Base-by-base conservation (phyloP, 352 stramenopile genomes). In the Nothophytophthora sp. region DNA sequence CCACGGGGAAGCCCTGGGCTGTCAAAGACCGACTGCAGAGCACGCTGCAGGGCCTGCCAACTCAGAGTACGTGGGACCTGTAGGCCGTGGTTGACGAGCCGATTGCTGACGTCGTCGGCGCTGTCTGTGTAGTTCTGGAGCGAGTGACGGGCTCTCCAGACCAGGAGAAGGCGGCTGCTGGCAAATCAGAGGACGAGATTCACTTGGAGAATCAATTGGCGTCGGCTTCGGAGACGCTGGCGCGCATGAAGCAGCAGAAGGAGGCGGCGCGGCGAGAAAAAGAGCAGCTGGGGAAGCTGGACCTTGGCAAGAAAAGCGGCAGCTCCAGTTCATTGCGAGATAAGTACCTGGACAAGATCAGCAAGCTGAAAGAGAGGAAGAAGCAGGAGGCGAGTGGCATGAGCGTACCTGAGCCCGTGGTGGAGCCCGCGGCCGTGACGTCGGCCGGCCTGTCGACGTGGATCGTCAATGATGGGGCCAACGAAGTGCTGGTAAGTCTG, bases 281-380 rank as follows among this genome's bases (percentile, higher is more conserved):
- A 20, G 39, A 70, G 20, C 24, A 69, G 29, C 39, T 36, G 50
- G 63, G 60, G 30, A 60, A 37, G 22, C 47, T 51, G 23, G 47
- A 37, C 0, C 43, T 51, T 29, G 25, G 48, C 20, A 20, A 39
- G 16, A 55, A 53, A 15, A 63, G 28, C 40, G 55, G 44, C 6
- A 50, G 22, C 25, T 34, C 19, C 16, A 69, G 46, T 27, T 71
- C 70, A 1, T 55, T 81, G 24, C 61, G 78, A n/a, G 70, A 72
- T 37, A 92, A 92, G 57, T 92, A 92, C 46, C 38, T 92, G 54
- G 74, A 85, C 57, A 90, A 88, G 49, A 66, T 92, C 36, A 87
- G 76, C 13, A 51, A 69, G 44, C 41, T 92, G 4, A 91, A 88
- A 50, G 69, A 80, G 27, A 90, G 88, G 42, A 68, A 57, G 42